These are phyloP conservation scores for Erythrobasidium hasegawianum DNA, from an alignment of 1,284 basidiomycete genomes.

Conservation along the genomic window DNA sequence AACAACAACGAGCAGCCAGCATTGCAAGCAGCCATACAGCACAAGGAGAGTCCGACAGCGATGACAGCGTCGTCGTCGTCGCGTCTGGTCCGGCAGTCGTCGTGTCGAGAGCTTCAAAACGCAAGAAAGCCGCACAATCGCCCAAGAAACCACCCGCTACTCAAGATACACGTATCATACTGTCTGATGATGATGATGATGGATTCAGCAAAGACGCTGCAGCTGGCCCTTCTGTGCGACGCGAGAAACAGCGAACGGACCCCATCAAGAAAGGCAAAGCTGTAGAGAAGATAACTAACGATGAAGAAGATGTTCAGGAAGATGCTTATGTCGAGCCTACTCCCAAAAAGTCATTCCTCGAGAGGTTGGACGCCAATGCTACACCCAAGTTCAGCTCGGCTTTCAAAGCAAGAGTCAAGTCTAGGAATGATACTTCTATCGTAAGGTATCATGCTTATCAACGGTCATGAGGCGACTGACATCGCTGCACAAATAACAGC, in stretches of 20 bases:
- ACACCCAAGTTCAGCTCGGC: slow-evolving; percentile 13
- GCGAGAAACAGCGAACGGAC: neutral
- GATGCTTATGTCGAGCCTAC: neutral
- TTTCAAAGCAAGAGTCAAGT: slow-evolving; percentile 16
- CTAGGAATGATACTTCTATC: neutral
- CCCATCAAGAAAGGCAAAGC: neutral
- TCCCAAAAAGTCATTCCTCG: slow-evolving; percentile 3
- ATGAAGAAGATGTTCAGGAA: slow-evolving; percentile 7
- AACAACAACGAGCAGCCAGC: slow-evolving; percentile 8
- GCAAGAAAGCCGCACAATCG: neutral
- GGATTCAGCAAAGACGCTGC: neutral
- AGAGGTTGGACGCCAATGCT: slow-evolving; percentile 7
- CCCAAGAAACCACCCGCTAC: too few species aligned
- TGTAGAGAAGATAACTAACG: neutral
- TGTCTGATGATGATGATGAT: too few species aligned
- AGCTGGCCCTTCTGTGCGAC: too few species aligned
- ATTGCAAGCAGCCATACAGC: too few species aligned
- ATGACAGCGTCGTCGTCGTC: slow-evolving; percentile 1
- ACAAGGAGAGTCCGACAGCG: neutral
- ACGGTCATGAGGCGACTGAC: too few species aligned
- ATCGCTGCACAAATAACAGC: neutral
- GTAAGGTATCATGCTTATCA: neutral
- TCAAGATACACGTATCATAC: neutral
- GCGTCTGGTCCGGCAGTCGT: neutral
- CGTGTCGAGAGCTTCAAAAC: neutral